phyloP scores from a whole-genome alignment of 768 basidiomycete species.

The Cytidiella melzeri region DNA sequence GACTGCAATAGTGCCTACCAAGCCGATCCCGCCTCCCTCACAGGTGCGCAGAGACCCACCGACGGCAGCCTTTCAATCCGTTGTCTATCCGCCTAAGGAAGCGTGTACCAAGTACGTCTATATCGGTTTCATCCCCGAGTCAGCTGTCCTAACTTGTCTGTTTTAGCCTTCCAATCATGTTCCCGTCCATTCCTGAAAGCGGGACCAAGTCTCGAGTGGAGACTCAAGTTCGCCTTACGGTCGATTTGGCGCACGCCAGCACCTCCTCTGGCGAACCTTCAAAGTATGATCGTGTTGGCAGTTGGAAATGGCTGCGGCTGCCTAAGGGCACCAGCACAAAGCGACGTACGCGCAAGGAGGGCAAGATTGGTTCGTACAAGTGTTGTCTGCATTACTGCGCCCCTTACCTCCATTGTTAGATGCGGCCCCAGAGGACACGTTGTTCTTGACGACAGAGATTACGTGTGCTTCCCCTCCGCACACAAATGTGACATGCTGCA shows the following conservation, averaged over 20 bases:
- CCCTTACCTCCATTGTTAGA: conserved; percentile 35
- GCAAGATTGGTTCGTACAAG: conserved; percentile 59
- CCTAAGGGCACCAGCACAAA: conserved; percentile 82
- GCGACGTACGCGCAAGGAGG: conserved; percentile 76
- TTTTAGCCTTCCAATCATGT: conserved; percentile 68
- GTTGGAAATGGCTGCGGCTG: conserved; percentile 83
- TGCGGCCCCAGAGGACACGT: conserved; percentile 58
- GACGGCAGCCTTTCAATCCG: conserved; percentile 43
- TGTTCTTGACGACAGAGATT: conserved; percentile 67
- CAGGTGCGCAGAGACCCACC: conserved; percentile 48
- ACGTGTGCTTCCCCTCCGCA: conserved; percentile 79
- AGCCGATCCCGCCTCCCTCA: conserved; percentile 58
- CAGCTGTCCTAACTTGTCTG: not conserved
- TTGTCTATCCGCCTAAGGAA: conserved; percentile 69
- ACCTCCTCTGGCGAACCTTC: conserved; percentile 49
- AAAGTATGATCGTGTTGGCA: conserved; percentile 78
- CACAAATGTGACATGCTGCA: conserved; percentile 71
- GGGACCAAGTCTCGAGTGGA: conserved; percentile 94
- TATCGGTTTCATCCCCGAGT: conserved; percentile 2
- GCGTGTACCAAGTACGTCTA: conserved; percentile 60
- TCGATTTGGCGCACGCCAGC: conserved; percentile 70
- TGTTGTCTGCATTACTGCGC: conserved; percentile 15
- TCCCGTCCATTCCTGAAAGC: conserved; percentile 74
- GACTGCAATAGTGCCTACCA: conserved; percentile 41
- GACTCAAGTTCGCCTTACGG: conserved; percentile 82